Conservation (phyloP, 129 eudicot species). For the Solidago caesia region DNA sequence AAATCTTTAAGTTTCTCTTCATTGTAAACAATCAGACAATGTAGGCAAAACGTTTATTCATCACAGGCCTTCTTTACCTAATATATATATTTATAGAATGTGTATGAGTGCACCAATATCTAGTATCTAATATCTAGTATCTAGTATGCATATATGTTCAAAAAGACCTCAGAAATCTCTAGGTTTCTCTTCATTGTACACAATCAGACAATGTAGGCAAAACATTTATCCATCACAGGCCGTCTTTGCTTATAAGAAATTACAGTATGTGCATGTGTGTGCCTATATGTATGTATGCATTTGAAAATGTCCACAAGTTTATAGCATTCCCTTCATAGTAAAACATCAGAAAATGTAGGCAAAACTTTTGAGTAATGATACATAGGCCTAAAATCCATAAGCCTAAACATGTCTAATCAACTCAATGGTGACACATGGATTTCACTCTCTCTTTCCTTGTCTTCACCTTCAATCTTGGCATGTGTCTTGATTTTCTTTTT, state of each 20-base stretch:
- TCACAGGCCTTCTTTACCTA: slow-evolving; percentile 12
- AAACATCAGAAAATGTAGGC: slow-evolving; percentile 8
- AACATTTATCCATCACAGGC: slow-evolving; percentile 6
- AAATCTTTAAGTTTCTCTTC: slow-evolving; percentile 16
- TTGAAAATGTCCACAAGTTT: neutral
- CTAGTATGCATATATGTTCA: neutral
- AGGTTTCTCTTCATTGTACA: slow-evolving; percentile 8
- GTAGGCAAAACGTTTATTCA: slow-evolving; percentile 27
- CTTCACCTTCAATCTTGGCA: no score
- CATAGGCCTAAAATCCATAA: no score
- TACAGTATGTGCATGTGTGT: neutral
- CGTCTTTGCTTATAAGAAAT: neutral
- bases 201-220: slow-evolving; percentile 27
- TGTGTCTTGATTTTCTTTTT: no score
- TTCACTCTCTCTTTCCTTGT: no score
- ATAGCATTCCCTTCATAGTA: neutral
- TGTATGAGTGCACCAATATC: neutral
- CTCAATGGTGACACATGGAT: no score
- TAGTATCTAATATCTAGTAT: neutral
- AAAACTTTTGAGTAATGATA: neutral
- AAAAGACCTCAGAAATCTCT: slow-evolving; percentile 7
- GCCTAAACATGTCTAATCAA: no score
- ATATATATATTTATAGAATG: neutral
- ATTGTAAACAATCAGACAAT: slow-evolving; percentile 20
- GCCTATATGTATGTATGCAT: neutral